Evolutionary conservation across 441 rosid species (phyloP).

Genomic region (Pelargonium cotyledonis): DNA sequence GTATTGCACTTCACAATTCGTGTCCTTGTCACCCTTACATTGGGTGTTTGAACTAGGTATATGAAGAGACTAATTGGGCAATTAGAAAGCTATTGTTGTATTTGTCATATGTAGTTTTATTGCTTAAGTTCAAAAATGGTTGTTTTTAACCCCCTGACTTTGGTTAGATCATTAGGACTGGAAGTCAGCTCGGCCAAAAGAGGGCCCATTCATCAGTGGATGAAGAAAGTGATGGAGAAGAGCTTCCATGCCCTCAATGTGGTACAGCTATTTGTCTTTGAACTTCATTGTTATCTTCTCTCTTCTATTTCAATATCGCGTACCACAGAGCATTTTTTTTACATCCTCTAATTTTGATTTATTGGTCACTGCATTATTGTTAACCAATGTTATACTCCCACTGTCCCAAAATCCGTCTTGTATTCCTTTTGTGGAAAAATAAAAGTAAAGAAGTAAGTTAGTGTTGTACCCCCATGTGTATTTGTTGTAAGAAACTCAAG

Average conservation of each 20-base stretch:
- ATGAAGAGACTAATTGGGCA: background rate
- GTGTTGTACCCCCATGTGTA: no score
- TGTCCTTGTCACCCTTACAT: background rate
- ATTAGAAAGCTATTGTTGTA: background rate
- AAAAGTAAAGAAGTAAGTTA: no score
- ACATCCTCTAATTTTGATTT: background rate
- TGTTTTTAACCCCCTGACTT: background rate
- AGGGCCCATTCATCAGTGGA: slow-evolving; percentile 28
- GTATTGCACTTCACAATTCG: background rate
- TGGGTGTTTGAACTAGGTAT: background rate
- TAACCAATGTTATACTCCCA: background rate
- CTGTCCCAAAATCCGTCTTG: no score
- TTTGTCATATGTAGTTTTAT: slow-evolving; percentile 12
- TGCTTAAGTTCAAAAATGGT: slow-evolving; percentile 7
- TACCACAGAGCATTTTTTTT: background rate
- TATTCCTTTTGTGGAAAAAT: no score
- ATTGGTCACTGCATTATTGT: background rate
- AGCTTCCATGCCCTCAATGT: slow-evolving; percentile 70
- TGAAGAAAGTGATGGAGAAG: slow-evolving; percentile 41
- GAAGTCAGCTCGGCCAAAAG: slow-evolving; percentile 40
- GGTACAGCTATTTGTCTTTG: slow-evolving; percentile 37
- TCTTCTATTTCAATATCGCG: background rate
- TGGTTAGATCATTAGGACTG: slow-evolving; percentile 38
- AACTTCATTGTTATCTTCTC: background rate
- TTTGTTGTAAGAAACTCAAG: no score